phyloP scores from a whole-genome alignment of 148 eudicot genomes.

The Salicornia ramosissima region DNA sequence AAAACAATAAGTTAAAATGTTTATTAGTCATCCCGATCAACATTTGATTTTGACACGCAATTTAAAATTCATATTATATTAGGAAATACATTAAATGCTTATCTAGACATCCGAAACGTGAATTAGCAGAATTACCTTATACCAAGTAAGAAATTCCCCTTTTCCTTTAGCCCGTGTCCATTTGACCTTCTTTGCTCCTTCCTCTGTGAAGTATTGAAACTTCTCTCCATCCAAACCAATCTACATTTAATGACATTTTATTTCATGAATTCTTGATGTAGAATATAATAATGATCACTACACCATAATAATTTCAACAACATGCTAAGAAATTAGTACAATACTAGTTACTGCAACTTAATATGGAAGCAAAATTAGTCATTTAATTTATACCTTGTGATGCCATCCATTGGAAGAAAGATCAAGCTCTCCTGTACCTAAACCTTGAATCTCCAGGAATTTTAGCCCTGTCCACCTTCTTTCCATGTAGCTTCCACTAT shows the following conservation, averaged over 20 bases:
- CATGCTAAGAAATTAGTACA: too few species aligned
- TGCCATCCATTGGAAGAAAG: slow-evolving; percentile 58
- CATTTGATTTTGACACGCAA: too few species aligned
- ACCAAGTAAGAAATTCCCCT: slow-evolving; percentile 63
- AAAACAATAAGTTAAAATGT: too few species aligned
- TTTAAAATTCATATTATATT: too few species aligned
- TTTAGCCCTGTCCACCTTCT: slow-evolving; percentile 65
- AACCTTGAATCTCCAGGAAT: slow-evolving; percentile 48
- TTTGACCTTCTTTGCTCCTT: slow-evolving; percentile 45
- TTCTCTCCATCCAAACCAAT: slow-evolving; percentile 62
- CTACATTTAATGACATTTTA: slow-evolving; percentile 29
- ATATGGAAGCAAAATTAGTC: not conserved
- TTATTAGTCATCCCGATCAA: too few species aligned
- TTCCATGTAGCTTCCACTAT: slow-evolving; percentile 88
- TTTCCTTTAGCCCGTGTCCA: slow-evolving; percentile 48
- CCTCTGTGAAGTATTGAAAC: slow-evolving; percentile 48
- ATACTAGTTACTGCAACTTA: too few species aligned
- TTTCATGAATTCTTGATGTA: not conserved
- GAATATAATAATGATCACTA: not conserved
- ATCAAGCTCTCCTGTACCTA: slow-evolving; percentile 78
- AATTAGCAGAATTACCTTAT: too few species aligned
- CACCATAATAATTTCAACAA: not conserved
- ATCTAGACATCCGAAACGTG: too few species aligned
- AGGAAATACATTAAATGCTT: too few species aligned
- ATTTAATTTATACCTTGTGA: slow-evolving; percentile 49